Percentiles rank a stretch among this genome's conserved stretches.
Evolutionary conservation across 208 protist genomes (phyloP).

Genomic region (Trypanosoma theileri): DNA sequence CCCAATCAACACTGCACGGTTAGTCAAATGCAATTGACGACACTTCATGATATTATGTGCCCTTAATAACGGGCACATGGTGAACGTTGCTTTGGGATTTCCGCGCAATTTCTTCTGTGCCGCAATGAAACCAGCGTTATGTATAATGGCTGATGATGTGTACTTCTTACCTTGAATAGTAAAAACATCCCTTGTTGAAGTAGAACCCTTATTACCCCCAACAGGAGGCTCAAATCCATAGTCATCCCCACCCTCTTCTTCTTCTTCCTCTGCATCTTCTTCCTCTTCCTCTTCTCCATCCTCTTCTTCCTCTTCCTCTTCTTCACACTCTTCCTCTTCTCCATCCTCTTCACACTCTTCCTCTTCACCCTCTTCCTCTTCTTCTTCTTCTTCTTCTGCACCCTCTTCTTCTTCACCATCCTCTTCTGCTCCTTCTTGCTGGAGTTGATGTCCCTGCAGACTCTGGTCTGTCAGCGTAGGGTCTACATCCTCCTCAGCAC

Average conservation of each 20-base stretch:
- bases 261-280: slow-evolving; percentile 23
- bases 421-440: background rate
- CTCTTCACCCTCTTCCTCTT: slow-evolving; percentile 18
- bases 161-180: slow-evolving; percentile 45
- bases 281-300: slow-evolving; percentile 32
- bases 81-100: slow-evolving; percentile 60
- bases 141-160: slow-evolving; percentile 47
- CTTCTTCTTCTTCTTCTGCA: slow-evolving; percentile 24
- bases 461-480: too few relatives aligned
- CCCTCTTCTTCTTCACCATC: slow-evolving; percentile 10
- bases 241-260: slow-evolving; percentile 33
- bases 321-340: slow-evolving; percentile 20
- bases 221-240: slow-evolving; percentile 7
- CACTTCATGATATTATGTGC: slow-evolving; percentile 70
- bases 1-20: slow-evolving; percentile 56
- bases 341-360: slow-evolving; percentile 15
- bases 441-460: too few relatives aligned
- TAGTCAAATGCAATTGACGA: slow-evolving; percentile 57
- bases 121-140: slow-evolving; percentile 53
- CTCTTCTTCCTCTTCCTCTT: slow-evolving; percentile 32
- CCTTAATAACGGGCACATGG: slow-evolving; percentile 32
- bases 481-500: too few relatives aligned
- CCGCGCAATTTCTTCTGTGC: slow-evolving; percentile 41
- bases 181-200: slow-evolving; percentile 24
- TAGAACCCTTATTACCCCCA: background rate